A percentile compares a stretch with the other conserved stretches of the same genome.
Conservation (phyloP, 768 basidiomycete genomes). For the Termitomyces eurrhizus region DNA sequence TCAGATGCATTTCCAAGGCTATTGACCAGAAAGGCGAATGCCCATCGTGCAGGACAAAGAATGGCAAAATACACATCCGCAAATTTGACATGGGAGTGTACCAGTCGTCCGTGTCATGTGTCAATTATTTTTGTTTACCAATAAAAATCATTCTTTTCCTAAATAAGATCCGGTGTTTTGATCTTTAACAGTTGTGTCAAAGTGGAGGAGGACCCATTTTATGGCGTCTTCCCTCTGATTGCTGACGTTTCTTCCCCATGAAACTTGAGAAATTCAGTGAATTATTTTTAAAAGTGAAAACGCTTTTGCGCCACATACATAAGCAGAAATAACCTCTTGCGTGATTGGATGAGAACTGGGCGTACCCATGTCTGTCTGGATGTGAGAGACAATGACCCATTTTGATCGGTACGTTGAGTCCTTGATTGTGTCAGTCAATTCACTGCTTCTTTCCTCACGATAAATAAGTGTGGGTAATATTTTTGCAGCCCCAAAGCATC, state of each 20-base stretch:
- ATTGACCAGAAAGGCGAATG: constrained; percentile 10
- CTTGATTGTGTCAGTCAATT: not conserved
- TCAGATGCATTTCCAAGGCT: constrained; percentile 10
- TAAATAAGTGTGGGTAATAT: not conserved
- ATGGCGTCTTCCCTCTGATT: not conserved
- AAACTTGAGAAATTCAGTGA: rapidly evolving
- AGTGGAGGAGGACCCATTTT: too few species aligned
- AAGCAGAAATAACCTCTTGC: too few species aligned
- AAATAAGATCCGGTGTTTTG: too few species aligned
- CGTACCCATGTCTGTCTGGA: not conserved
- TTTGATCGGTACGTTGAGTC: not conserved
- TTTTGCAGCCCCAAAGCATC: too few species aligned
- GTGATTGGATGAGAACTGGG: not conserved
- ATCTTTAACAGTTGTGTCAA: not conserved
- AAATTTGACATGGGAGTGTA: constrained; percentile 10
- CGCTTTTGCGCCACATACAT: not conserved
- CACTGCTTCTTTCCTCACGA: not conserved
- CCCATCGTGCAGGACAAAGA: constrained; percentile 7
- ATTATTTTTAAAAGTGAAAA: too few species aligned
- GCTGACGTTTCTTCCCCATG: too few species aligned
- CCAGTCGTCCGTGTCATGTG: not conserved
- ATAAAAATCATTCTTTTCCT: not conserved
- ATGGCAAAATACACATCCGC: constrained; percentile 5
- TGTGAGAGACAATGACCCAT: not conserved
- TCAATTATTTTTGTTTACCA: not conserved